Percentiles rank a stretch among this genome's conserved stretches.
These are phyloP conservation scores for Coniella lustricola DNA, from an alignment of 2,329 filamentous ascomycete species.

Conservation along the genomic window DNA sequence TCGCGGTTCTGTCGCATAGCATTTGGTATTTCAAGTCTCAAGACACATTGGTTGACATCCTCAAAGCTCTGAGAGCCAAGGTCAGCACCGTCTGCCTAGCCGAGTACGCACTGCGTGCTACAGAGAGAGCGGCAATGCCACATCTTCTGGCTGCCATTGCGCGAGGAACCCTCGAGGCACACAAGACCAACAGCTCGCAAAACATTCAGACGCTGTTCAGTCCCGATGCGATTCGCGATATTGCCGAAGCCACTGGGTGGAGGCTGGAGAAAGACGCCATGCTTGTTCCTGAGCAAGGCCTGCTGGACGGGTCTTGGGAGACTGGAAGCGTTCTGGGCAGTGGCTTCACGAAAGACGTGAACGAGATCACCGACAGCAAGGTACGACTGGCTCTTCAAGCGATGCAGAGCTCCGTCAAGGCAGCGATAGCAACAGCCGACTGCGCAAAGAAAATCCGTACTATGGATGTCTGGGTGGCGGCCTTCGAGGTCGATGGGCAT, in stretches of 20 bases:
- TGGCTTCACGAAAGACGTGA: slow-evolving; percentile 27
- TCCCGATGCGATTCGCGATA: slow-evolving; percentile 31
- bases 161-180: slow-evolving; percentile 35
- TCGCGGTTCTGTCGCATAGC: slow-evolving; percentile 41
- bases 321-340: slow-evolving; percentile 25
- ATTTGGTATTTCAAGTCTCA: slow-evolving; percentile 47
- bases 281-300: slow-evolving; percentile 29
- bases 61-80: slow-evolving; percentile 28
- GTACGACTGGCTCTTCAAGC: slow-evolving; percentile 19
- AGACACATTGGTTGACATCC: slow-evolving; percentile 27
- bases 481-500: not conserved
- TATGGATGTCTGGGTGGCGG: slow-evolving; percentile 35
- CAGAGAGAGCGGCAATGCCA: slow-evolving; percentile 30
- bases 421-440: slow-evolving; percentile 22
- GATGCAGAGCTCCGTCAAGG: slow-evolving; percentile 24
- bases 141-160: slow-evolving; percentile 47
- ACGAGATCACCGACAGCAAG: slow-evolving; percentile 22
- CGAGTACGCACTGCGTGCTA: slow-evolving; percentile 38
- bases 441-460: slow-evolving; percentile 27
- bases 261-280: slow-evolving; percentile 27
- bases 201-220: slow-evolving; percentile 43
- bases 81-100: slow-evolving; percentile 34
- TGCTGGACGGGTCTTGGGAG: slow-evolving; percentile 44
- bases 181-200: slow-evolving; percentile 28
- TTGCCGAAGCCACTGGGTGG: slow-evolving; percentile 32